These are phyloP conservation scores for Cercospora zeina DNA, from an alignment of 2,329 filamentous ascomycete genomes.

Conservation along the genomic window DNA sequence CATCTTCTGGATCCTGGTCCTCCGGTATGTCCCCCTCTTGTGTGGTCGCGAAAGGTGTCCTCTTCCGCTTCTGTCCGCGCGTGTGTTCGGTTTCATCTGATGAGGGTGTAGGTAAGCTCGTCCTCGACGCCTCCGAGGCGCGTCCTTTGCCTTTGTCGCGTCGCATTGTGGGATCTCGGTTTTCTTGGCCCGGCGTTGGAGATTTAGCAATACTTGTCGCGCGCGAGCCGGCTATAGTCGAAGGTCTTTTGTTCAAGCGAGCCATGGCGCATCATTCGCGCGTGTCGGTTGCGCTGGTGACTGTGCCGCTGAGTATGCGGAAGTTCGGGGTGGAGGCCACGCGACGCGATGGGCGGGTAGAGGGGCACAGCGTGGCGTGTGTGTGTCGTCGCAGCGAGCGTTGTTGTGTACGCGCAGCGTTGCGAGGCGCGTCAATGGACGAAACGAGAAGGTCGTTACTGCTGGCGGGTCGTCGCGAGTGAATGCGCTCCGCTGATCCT, in stretches of 20 bases:
- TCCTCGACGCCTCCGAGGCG: conserved; percentile 12
- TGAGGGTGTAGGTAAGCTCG: conserved; percentile 42
- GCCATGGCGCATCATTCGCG: conserved; percentile 26
- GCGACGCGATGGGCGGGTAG: background rate
- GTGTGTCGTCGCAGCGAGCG: background rate
- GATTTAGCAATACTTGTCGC: conserved; percentile 19
- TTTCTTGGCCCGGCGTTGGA: conserved; percentile 47
- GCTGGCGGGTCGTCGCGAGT: background rate
- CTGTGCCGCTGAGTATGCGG: background rate
- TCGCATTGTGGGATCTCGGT: conserved; percentile 37
- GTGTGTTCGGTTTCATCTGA: conserved; percentile 36
- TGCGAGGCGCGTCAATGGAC: background rate
- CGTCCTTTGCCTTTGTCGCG: conserved; percentile 44
- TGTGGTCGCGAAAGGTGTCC: conserved; percentile 17
- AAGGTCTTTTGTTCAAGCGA: conserved; percentile 29
- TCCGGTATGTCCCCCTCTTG: conserved; percentile 27
- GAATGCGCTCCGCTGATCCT: conserved; percentile 8
- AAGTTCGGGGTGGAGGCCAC: background rate
- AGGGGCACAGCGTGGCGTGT: background rate
- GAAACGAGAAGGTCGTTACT: background rate
- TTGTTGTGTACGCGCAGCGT: background rate
- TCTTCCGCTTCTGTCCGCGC: conserved; percentile 31
- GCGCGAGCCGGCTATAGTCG: conserved; percentile 23
- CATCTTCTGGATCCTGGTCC: conserved; percentile 34
- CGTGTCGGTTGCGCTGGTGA: background rate